Evolutionary conservation across 768 basidiomycete genomes (phyloP).

Genomic region (Antrodiella citrinella): DNA sequence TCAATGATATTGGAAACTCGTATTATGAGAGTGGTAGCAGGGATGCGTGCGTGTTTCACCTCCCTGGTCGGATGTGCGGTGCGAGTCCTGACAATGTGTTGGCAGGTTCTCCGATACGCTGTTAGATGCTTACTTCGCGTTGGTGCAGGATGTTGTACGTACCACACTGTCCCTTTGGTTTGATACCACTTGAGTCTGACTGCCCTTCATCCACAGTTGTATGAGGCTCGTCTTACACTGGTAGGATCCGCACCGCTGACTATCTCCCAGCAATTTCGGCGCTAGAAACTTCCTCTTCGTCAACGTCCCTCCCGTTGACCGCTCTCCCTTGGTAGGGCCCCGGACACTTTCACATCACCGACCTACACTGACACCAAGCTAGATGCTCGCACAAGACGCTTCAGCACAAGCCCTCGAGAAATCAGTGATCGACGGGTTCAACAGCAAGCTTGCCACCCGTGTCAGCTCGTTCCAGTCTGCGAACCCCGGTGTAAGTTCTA

Average conservation of each 20-base stretch:
- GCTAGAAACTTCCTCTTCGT: conserved; percentile 57
- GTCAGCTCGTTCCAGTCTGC: conserved; percentile 33
- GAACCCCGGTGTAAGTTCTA: conserved; percentile 37
- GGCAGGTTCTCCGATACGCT: conserved; percentile 40
- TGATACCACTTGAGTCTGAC: too few species aligned
- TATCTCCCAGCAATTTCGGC: conserved; percentile 34
- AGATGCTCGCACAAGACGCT: conserved; percentile 42
- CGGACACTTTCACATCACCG: too few species aligned
- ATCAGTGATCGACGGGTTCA: conserved; percentile 42
- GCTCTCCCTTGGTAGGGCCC: conserved; percentile 46
- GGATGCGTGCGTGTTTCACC: conserved; percentile 31
- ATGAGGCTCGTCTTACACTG: neutral
- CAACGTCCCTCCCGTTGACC: conserved; percentile 52
- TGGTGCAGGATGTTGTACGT: conserved; percentile 41
- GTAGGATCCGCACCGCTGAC: conserved; percentile 22
- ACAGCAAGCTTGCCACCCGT: conserved; percentile 37
- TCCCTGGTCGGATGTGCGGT: neutral
- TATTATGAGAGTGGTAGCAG: conserved; percentile 40
- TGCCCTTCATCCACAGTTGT: conserved; percentile 6
- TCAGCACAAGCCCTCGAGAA: conserved; percentile 33
- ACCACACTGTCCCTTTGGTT: too few species aligned
- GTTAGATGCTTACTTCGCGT: conserved; percentile 40
- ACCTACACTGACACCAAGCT: neutral
- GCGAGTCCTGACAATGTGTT: conserved; percentile 1
- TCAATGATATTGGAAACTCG: conserved; percentile 61